Conservation (phyloP, 2,329 filamentous ascomycete species). For the Scleromitrula shiraiana region DNA sequence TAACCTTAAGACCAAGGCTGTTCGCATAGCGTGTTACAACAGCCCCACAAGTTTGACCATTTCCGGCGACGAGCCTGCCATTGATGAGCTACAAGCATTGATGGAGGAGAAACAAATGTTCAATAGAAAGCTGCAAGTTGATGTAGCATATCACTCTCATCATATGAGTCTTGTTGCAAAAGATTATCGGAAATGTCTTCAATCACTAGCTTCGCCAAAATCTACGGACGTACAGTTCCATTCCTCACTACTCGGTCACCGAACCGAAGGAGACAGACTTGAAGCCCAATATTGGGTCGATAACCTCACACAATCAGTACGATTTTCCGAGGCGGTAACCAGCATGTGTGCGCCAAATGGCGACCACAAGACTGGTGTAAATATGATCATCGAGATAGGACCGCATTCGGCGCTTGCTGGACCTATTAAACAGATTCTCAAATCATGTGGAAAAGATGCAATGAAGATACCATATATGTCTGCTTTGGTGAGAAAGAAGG, state of each 20-base stretch:
- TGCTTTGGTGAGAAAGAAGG: conserved; percentile 11
- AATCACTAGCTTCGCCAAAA: conserved; percentile 1
- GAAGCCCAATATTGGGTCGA: conserved; percentile 36
- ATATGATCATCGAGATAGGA: conserved; percentile 18
- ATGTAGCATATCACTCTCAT: conserved; percentile 10
- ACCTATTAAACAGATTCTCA: conserved; percentile 25
- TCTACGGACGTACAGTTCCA: conserved; percentile 29
- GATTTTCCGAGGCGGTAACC: conserved; percentile 35
- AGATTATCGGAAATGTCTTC: conserved; percentile 5
- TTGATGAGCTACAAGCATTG: conserved; percentile 13
- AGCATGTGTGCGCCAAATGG: conserved; percentile 17
- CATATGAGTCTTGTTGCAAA: conserved; percentile 8
- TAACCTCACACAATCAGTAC: conserved; percentile 38
- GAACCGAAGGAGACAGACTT: conserved; percentile 20
- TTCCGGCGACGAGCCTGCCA: conserved; percentile 15
- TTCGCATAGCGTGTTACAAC: conserved; percentile 27
- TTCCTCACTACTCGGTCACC: conserved; percentile 34
- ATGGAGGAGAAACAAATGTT: conserved; percentile 21
- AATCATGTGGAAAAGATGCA: conserved; percentile 34
- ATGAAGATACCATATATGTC: conserved; percentile 28
- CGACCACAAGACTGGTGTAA: conserved; percentile 16
- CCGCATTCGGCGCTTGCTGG: conserved; percentile 19
- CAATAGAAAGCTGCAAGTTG: conserved; percentile 14
- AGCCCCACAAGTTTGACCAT: conserved; percentile 19
- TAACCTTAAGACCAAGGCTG: conserved; percentile 3